Percentiles rank a stretch among this genome's conserved stretches.
phyloP scores from a whole-genome alignment of 2,329 filamentous ascomycete species.

The Fusarium verrucosum region DNA sequence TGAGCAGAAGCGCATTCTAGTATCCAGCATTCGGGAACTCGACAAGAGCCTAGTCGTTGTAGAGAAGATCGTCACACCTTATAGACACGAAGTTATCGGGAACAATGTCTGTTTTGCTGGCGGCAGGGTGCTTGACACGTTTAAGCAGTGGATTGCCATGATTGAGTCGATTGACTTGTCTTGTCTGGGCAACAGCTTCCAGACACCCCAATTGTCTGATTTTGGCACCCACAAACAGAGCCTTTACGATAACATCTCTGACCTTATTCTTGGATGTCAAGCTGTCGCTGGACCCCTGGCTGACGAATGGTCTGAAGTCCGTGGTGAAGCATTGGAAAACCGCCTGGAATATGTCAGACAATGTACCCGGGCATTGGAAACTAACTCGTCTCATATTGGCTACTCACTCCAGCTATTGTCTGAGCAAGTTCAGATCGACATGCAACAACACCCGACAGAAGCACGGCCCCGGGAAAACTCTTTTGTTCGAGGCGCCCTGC shows the following conservation, averaged over 20 bases:
- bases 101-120: conserved; percentile 84
- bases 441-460: conserved; percentile 56
- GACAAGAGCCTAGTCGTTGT: conserved; percentile 82
- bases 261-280: conserved; percentile 87
- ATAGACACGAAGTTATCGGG: conserved; percentile 80
- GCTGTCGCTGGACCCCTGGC: conserved; percentile 89
- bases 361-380: conserved; percentile 82
- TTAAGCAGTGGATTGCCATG: conserved; percentile 87
- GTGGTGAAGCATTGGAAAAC: conserved; percentile 88
- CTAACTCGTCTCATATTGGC: conserved; percentile 85
- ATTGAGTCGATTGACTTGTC: conserved; percentile 93
- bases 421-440: conserved; percentile 74
- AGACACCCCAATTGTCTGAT: conserved; percentile 85
- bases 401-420: conserved; percentile 88
- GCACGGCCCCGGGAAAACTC: conserved; percentile 57
- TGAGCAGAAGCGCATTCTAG: conserved; percentile 83
- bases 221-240: conserved; percentile 93
- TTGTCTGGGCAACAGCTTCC: conserved; percentile 77
- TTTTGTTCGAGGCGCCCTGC: conserved; percentile 61
- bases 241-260: conserved; percentile 91
- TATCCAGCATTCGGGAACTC: conserved; percentile 85
- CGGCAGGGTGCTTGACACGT: conserved; percentile 83
- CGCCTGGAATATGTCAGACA: conserved; percentile 82
- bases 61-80: conserved; percentile 83
- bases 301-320: conserved; percentile 95